A percentile compares a stretch with the other conserved stretches of the same genome.
phyloP scores from a whole-genome alignment of 2,329 filamentous ascomycete genomes.

The Stagonosporopsis vannaccii region DNA sequence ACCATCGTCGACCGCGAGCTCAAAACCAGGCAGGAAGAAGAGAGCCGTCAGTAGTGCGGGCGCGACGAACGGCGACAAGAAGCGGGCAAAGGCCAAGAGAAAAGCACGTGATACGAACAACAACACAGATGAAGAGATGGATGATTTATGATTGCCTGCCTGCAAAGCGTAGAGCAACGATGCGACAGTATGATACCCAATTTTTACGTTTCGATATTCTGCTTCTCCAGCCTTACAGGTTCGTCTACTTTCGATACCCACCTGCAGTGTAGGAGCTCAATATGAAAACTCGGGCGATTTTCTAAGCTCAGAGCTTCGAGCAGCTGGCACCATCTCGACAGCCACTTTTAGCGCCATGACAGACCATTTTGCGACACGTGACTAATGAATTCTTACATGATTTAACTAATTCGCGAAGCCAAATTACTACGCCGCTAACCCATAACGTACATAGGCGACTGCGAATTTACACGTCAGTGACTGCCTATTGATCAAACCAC shows the following conservation, averaged over 20 bases:
- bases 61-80: conserved; percentile 27
- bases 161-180: not conserved
- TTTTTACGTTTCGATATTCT: not conserved
- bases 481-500: too few species aligned
- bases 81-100: conserved; percentile 33
- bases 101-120: conserved; percentile 26
- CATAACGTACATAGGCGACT: too few species aligned
- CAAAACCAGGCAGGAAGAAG: conserved; percentile 29
- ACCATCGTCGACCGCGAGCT: conserved; percentile 26
- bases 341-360: too few species aligned
- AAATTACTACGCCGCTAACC: too few species aligned
- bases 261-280: not conserved
- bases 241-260: not conserved
- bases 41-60: conserved; percentile 38
- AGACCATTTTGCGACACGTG: too few species aligned
- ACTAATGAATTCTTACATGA: too few species aligned
- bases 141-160: conserved; percentile 1
- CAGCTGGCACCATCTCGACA: too few species aligned
- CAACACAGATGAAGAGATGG: conserved; percentile 22
- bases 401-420: too few species aligned
- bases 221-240: not conserved
- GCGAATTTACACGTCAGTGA: too few species aligned
- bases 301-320: too few species aligned
- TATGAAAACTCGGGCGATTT: too few species aligned
- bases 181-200: conserved; percentile 4